Evolutionary conservation across 179 eudicot species (phyloP).

Genomic region (Silene vulgaris): DNA sequence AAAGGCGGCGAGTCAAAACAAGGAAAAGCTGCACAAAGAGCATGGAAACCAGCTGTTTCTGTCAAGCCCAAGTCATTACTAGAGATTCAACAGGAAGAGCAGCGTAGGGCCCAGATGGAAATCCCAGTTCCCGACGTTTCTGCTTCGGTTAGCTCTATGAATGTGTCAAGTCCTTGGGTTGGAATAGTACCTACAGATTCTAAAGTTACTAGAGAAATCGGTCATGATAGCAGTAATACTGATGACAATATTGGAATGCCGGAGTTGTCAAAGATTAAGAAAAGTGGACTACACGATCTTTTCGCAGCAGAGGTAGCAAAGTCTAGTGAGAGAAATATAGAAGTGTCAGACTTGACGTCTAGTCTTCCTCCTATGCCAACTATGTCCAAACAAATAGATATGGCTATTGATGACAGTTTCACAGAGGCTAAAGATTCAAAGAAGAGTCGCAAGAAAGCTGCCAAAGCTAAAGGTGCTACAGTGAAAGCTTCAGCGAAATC

Average conservation of each 20-base stretch:
- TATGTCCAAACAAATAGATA: conserved; percentile 31
- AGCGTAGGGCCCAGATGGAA: conserved; percentile 49
- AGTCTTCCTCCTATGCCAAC: conserved; percentile 35
- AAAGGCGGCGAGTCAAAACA: conserved; percentile 34
- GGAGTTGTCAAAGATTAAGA: conserved; percentile 48
- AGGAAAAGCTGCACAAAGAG: conserved; percentile 39
- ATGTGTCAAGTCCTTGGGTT: conserved; percentile 65
- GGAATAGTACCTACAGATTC: conserved; percentile 50
- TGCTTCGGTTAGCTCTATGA: conserved; percentile 43
- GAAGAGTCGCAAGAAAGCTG: conserved; percentile 85
- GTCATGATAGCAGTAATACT: conserved; percentile 26
- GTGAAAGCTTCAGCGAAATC: conserved; percentile 41
- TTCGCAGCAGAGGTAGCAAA: conserved; percentile 60
- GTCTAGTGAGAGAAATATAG: conserved; percentile 40
- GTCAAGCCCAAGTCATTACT: conserved; percentile 78
- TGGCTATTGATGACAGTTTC: conserved; percentile 51
- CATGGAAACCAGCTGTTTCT: conserved; percentile 88
- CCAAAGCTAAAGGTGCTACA: conserved; percentile 67
- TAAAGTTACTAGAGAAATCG: conserved; percentile 33
- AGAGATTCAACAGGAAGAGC: conserved; percentile 95
- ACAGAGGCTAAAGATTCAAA: conserved; percentile 92
- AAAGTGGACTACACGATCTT: conserved; percentile 70
- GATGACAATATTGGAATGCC: conserved; percentile 31
- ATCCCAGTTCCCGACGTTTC: conserved; percentile 39
- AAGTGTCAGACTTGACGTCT: conserved; percentile 30